Percentiles rank a stretch among this genome's conserved stretches.
Conservation (phyloP, 495 filamentous ascomycete species). For the Massariosphaeria phaeospora region DNA sequence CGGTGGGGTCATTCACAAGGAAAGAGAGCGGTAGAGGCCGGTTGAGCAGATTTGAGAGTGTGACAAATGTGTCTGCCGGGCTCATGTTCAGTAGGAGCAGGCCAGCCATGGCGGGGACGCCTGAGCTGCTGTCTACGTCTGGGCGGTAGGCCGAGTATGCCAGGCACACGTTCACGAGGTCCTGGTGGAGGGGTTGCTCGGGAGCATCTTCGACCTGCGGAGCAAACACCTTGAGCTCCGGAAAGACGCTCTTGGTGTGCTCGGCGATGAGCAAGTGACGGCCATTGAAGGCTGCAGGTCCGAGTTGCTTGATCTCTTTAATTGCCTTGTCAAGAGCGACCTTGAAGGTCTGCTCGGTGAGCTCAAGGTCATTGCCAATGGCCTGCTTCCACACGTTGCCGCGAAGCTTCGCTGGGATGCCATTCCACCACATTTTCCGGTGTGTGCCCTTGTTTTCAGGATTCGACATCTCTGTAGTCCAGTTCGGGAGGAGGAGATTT, state of each 20-base stretch:
- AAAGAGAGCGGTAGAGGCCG: slow-evolving; percentile 84
- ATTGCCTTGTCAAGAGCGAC: slow-evolving; percentile 73
- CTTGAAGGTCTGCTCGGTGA: slow-evolving; percentile 69
- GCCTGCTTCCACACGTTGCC: slow-evolving; percentile 82
- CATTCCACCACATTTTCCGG: slow-evolving; percentile 91
- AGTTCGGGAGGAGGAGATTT: slow-evolving; percentile 78
- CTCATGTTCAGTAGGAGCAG: slow-evolving; percentile 81
- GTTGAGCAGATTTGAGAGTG: slow-evolving; percentile 84
- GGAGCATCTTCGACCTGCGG: slow-evolving; percentile 41
- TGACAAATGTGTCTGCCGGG: slow-evolving; percentile 67
- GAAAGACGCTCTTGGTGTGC: slow-evolving; percentile 64
- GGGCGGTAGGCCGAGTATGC: slow-evolving; percentile 92
- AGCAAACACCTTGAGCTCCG: slow-evolving; percentile 73
- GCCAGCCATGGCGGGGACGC: slow-evolving; percentile 81
- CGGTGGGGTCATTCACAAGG: slow-evolving; percentile 68
- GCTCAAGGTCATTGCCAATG: slow-evolving; percentile 81
- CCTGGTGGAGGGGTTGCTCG: slow-evolving; percentile 65
- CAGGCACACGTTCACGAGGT: slow-evolving; percentile 72
- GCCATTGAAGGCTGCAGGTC: slow-evolving; percentile 45
- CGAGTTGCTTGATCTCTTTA: slow-evolving; percentile 50
- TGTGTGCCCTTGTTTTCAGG: slow-evolving; percentile 48
- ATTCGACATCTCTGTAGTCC: slow-evolving; percentile 69
- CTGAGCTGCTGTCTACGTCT: slow-evolving; percentile 85
- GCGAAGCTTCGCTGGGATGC: slow-evolving; percentile 71
- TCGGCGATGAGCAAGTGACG: slow-evolving; percentile 67